These are phyloP conservation scores for Trichoderma sp. DNA, from an alignment of 2,329 filamentous ascomycete species.

Conservation along the genomic window DNA sequence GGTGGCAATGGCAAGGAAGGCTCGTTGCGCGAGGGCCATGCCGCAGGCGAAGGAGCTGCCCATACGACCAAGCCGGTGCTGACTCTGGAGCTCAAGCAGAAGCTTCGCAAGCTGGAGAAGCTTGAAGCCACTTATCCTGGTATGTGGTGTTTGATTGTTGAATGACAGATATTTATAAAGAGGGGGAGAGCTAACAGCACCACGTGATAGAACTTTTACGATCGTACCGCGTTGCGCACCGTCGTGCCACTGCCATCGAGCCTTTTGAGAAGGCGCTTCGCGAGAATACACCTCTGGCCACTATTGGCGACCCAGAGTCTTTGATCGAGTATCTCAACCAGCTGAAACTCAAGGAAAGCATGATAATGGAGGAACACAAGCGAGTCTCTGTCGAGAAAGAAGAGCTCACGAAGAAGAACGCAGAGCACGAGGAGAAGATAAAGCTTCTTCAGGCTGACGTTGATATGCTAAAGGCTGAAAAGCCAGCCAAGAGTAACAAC, in stretches of 20 bases:
- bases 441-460: constrained; percentile 66
- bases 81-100: constrained; percentile 71
- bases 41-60: constrained; percentile 10
- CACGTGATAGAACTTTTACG: constrained; percentile 70
- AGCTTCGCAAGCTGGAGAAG: constrained; percentile 84
- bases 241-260: constrained; percentile 82
- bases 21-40: constrained; percentile 26
- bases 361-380: constrained; percentile 93
- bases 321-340: constrained; percentile 90
- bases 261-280: constrained; percentile 89
- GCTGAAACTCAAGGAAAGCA: constrained; percentile 80
- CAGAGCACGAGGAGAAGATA: constrained; percentile 66
- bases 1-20: constrained; percentile 30
- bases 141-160: constrained; percentile 41
- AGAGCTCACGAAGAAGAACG: constrained; percentile 72
- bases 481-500: constrained; percentile 46
- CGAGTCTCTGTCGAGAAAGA: constrained; percentile 81
- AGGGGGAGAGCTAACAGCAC: neutral
- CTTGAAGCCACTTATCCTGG: constrained; percentile 85
- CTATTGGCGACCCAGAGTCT: constrained; percentile 80
- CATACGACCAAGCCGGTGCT: constrained; percentile 51
- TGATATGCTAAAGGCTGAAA: constrained; percentile 47
- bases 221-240: constrained; percentile 89
- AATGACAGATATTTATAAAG: neutral
- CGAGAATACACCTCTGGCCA: constrained; percentile 88